Base-by-base conservation (phyloP, 345 rosid species). In the Boechera retrofracta region DNA sequence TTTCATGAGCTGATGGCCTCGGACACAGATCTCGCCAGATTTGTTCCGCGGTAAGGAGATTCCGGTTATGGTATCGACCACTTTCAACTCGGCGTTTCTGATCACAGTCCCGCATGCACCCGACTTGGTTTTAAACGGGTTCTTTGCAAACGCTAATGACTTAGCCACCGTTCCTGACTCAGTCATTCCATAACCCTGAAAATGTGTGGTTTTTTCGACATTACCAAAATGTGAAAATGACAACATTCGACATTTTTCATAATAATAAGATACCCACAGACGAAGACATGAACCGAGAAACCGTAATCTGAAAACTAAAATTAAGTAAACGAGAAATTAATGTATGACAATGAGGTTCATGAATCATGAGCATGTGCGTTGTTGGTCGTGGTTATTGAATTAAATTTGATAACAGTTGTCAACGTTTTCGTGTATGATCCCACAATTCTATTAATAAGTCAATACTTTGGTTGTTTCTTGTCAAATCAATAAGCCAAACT, bases 151-250 rank as follows among this genome's bases (percentile, higher is more conserved):
- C 5, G 93, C 89, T 58, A 87, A 68, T 51, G 95, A 86, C 89
- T 89, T 89, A 6, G 98, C 82, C 21, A 94, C 93, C 1, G 95
- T 95, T 12, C 97, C 98, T 4, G 98, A 92, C 82, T 94, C 98
- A 0, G 98, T 94, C 98, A 92, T 92, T 38, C 98, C 98, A 62
- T 93, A 93, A 2, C 97, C 93, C 98, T 93, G 55, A 49, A 53
- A 28, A 4, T 53, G 26, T 41, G 29, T 35, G 16, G 0, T 10
- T 0, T n/a, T 39, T 59, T 24, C 21, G 47, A 52, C 12, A 61
- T 24, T 64, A 11, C 41, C 3, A 61, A 42, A 61, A 62, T n/a
- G 15, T n/a, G 11, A 42, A 33, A 45, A 45, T 12, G 38, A 63
- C 29, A 57, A 21, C 13, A 38, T 64, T 54, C 64, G 54, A 44